Conservation (phyloP, 1,284 basidiomycete genomes). For the Ceratobasidium sp. region DNA sequence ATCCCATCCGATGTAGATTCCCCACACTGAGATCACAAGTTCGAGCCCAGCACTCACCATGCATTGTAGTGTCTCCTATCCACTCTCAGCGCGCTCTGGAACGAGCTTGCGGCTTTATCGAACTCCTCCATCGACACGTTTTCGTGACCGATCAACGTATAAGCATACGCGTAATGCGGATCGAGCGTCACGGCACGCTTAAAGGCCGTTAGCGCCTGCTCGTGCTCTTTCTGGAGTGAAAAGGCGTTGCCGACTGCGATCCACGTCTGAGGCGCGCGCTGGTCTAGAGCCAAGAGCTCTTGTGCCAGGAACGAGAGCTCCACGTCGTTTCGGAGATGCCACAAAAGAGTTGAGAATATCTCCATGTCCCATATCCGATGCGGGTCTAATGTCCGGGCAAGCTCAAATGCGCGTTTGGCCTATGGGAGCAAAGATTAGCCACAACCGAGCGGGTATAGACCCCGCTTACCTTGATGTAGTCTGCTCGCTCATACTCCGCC, state of each 20-base stretch:
- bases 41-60: constrained; percentile 71
- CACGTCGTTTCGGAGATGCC: constrained; percentile 88
- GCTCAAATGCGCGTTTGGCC: constrained; percentile 90
- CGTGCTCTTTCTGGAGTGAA: constrained; percentile 89
- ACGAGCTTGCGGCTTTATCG: constrained; percentile 89
- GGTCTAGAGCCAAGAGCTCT: constrained; percentile 84
- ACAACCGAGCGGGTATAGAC: background rate
- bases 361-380: constrained; percentile 92
- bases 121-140: constrained; percentile 90
- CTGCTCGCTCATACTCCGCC: constrained; percentile 88
- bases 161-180: constrained; percentile 89
- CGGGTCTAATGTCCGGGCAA: constrained; percentile 83
- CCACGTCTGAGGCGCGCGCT: constrained; percentile 90
- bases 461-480: constrained; percentile 84
- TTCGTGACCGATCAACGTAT: constrained; percentile 94
- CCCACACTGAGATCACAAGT: constrained; percentile 24
- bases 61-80: constrained; percentile 95
- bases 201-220: constrained; percentile 93
- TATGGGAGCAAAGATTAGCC: constrained; percentile 47
- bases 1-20: constrained; percentile 8
- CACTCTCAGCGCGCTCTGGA: constrained; percentile 87
- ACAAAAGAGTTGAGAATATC: constrained; percentile 91
- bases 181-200: constrained; percentile 87
- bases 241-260: constrained; percentile 95
- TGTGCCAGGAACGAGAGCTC: constrained; percentile 91